Percentiles rank a stretch among this genome's conserved stretches.
These are phyloP conservation scores for Pythium monospermum DNA, from an alignment of 352 stramenopile genomes.

Conservation along the genomic window DNA sequence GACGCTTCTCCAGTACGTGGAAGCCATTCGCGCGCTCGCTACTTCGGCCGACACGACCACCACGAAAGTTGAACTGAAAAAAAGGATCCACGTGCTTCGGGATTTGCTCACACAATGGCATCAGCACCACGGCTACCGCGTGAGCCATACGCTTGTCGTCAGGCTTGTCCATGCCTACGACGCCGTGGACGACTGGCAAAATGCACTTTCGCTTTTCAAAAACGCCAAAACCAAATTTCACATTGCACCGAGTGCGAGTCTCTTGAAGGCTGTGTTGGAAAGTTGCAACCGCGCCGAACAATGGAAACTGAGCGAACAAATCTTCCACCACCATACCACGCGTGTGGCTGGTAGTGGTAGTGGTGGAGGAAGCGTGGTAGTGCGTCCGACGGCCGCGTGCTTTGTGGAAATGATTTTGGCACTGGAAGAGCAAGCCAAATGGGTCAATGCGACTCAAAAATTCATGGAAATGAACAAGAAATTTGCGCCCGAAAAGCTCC, in stretches of 20 bases:
- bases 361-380: constrained; percentile 19
- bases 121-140: constrained; percentile 1
- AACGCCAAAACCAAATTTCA: constrained; percentile 37
- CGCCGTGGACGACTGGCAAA: constrained; percentile 37
- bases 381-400: constrained; percentile 46
- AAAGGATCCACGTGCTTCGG: constrained; percentile 25
- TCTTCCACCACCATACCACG: no score
- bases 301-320: constrained; percentile 44
- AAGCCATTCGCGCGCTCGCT: constrained; percentile 17
- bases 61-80: no score
- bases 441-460: constrained; percentile 52
- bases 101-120: constrained; percentile 38
- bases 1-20: constrained; percentile 12
- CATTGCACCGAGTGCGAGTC: constrained; percentile 31
- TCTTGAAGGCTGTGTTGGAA: constrained; percentile 58
- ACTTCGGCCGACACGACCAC: no score
- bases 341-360: constrained; percentile 53
- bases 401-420: constrained; percentile 77
- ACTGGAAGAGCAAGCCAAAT: constrained; percentile 60
- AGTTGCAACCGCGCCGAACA: constrained; percentile 59
- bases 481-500: constrained; percentile 46
- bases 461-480: constrained; percentile 76
- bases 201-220: constrained; percentile 41
- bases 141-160: constrained; percentile 28
- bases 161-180: constrained; percentile 50